Percentiles rank a stretch among this genome's conserved stretches.
Evolutionary conservation across 768 basidiomycete genomes (phyloP).

Genomic region (Nevesoporus exiguus): DNA sequence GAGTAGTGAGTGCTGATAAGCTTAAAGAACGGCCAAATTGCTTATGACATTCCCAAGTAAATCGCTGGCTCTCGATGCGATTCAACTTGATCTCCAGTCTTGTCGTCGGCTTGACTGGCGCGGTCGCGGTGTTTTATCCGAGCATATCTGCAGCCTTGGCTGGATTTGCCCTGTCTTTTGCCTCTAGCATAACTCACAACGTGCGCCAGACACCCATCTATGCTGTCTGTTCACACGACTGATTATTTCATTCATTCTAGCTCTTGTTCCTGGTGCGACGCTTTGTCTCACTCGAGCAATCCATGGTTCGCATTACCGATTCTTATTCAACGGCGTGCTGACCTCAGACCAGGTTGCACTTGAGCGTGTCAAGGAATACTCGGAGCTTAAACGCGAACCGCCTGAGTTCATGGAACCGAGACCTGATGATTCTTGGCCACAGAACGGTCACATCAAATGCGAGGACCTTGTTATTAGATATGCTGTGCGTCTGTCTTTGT

Average conservation of each 20-base stretch:
- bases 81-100: conserved; percentile 78
- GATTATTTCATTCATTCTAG: conserved; percentile 28
- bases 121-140: conserved; percentile 64
- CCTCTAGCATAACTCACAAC: conserved; percentile 69
- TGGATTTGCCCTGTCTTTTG: conserved; percentile 85
- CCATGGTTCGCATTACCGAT: conserved; percentile 58
- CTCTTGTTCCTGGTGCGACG: conserved; percentile 71
- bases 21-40: not conserved
- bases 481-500: conserved; percentile 47
- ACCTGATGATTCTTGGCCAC: conserved; percentile 80
- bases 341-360: conserved; percentile 57
- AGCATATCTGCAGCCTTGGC: conserved; percentile 76
- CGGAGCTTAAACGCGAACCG: conserved; percentile 71
- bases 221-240: conserved; percentile 4
- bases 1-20: conserved; percentile 51
- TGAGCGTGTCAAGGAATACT: conserved; percentile 90
- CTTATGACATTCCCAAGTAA: conserved; percentile 46
- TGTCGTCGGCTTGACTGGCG: conserved; percentile 69
- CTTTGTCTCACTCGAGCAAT: conserved; percentile 87
- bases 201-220: conserved; percentile 27
- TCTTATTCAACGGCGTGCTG: not conserved
- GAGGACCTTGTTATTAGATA: conserved; percentile 76
- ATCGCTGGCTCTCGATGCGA: conserved; percentile 86
- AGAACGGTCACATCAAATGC: conserved; percentile 62
- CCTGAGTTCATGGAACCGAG: conserved; percentile 84